phyloP scores from a whole-genome alignment of 306 rosid genomes.

The Sesbania bispinosa region DNA sequence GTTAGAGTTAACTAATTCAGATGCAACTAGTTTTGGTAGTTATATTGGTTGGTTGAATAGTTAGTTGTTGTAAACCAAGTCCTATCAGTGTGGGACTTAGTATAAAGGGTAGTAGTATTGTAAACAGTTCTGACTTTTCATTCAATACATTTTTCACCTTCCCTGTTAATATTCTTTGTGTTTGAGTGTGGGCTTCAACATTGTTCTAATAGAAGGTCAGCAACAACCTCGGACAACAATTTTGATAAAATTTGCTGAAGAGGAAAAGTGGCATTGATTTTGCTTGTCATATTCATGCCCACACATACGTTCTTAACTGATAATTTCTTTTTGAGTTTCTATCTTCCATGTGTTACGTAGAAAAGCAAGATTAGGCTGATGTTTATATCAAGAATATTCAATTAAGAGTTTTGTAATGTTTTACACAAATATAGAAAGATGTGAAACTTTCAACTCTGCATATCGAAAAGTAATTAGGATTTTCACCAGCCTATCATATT shows the following conservation, averaged over 20 bases:
- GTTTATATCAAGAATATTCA: slow-evolving; percentile 14
- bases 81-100: no score
- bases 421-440: slow-evolving; percentile 26
- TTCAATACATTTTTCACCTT: no score
- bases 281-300: neutral
- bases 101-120: no score
- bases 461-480: slow-evolving; percentile 20
- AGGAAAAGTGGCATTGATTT: slow-evolving; percentile 48
- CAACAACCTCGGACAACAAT: slow-evolving; percentile 95
- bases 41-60: no score
- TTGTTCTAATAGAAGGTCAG: no score
- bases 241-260: slow-evolving; percentile 87
- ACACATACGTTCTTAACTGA: neutral
- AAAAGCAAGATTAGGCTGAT: slow-evolving; percentile 91
- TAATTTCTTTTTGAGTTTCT: slow-evolving; percentile 23
- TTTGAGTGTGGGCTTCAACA: no score
- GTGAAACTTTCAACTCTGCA: slow-evolving; percentile 13
- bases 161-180: no score
- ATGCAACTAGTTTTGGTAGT: no score
- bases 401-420: slow-evolving; percentile 28
- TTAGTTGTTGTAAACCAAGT: no score
- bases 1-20: no score
- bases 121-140: no score
- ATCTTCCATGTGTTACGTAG: slow-evolving; percentile 72
- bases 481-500: neutral